Evolutionary conservation across 1,139 yeast species (phyloP).

Genomic region (Zygosaccharomyces sapae): DNA sequence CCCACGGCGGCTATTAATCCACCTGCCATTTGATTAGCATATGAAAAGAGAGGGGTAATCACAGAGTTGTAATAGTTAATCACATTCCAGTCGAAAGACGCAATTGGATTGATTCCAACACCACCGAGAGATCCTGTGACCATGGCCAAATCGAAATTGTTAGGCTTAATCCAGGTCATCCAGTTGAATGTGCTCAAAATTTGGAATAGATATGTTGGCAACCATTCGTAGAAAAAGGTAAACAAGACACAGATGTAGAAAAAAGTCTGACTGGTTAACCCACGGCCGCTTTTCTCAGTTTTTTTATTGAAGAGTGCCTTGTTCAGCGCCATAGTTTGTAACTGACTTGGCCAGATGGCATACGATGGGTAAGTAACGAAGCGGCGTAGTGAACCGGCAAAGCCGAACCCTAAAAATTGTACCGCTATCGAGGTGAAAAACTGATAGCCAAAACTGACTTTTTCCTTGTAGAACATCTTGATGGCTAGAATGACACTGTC

Average conservation of each 20-base stretch:
- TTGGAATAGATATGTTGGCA: constrained; percentile 42
- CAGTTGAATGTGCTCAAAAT: constrained; percentile 46
- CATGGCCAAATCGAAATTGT: constrained; percentile 49
- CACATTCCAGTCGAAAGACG: constrained; percentile 52
- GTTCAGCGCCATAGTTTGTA: constrained; percentile 55
- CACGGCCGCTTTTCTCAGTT: constrained; percentile 43
- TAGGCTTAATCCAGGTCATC: constrained; percentile 61
- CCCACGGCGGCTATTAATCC: constrained; percentile 42
- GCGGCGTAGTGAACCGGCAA: constrained; percentile 57
- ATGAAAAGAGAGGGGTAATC: constrained; percentile 46
- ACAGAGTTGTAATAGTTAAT: constrained; percentile 36
- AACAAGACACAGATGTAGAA: constrained; percentile 41
- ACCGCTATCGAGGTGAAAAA: constrained; percentile 48
- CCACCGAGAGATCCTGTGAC: constrained; percentile 52
- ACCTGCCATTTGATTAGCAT: constrained; percentile 44
- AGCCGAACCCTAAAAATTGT: constrained; percentile 58
- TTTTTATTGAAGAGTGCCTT: constrained; percentile 44
- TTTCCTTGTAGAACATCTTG: constrained; percentile 41
- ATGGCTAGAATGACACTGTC: constrained; percentile 45
- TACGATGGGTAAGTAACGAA: constrained; percentile 54
- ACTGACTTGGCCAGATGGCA: constrained; percentile 54
- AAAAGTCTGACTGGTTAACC: constrained; percentile 45
- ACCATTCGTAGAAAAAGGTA: constrained; percentile 52
- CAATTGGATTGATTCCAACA: constrained; percentile 52
- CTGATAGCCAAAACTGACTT: constrained; percentile 50